Evolutionary conservation across 129 eudicot species (phyloP).

Genomic region (Rutidosis leptorrhynchoides): DNA sequence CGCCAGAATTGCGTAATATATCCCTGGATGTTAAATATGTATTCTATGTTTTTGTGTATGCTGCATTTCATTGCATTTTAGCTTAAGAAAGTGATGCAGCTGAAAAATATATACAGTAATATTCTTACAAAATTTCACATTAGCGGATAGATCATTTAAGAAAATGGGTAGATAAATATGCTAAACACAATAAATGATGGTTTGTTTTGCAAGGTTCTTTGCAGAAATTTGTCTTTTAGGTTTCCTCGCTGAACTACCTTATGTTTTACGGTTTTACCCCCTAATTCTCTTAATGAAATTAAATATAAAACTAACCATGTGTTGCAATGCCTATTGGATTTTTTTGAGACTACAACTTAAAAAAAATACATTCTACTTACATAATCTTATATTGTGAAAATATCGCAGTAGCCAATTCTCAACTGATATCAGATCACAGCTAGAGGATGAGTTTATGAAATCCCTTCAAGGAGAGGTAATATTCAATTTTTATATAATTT

Average conservation of each 20-base stretch:
- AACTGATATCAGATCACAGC: slow-evolving; percentile 62
- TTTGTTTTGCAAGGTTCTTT: background rate
- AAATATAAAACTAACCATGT: background rate
- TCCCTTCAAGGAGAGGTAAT: slow-evolving; percentile 75
- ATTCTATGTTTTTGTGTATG: too few relatives aligned
- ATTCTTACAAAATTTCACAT: too few relatives aligned
- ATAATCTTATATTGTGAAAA: slow-evolving; percentile 15
- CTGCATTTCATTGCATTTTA: background rate
- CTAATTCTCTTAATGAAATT: background rate
- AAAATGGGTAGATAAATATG: background rate
- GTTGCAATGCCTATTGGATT: background rate
- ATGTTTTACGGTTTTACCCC: background rate
- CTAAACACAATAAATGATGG: background rate
- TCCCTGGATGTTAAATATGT: too few relatives aligned
- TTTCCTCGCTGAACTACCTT: background rate
- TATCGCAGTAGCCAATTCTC: slow-evolving; percentile 83
- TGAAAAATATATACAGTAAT: too few relatives aligned
- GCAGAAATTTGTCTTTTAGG: background rate
- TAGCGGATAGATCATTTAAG: background rate
- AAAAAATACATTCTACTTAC: slow-evolving; percentile 2
- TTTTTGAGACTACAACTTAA: slow-evolving; percentile 9
- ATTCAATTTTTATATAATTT: slow-evolving; percentile 16
- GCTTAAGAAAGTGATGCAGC: background rate
- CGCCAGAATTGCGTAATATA: too few relatives aligned
- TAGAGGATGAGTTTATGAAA: slow-evolving; percentile 76